Percentiles rank a stretch among this genome's conserved stretches.
Conservation (phyloP, 192 early-diverging fungal genomes). For the Podila epigama region DNA sequence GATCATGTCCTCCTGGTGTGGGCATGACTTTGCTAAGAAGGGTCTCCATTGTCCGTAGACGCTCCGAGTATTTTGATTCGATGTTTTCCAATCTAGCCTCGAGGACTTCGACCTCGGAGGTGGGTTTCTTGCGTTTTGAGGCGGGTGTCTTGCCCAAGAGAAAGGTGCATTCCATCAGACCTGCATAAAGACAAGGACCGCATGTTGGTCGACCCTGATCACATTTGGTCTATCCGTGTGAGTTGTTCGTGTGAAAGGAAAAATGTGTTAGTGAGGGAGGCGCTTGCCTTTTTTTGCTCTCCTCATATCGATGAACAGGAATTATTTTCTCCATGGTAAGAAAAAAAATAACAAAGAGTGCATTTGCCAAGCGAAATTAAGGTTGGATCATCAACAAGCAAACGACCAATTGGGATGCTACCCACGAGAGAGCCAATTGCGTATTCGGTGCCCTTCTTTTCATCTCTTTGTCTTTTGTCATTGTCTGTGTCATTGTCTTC, state of each 20-base stretch:
- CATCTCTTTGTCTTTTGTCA: too few species aligned
- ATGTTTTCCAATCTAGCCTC: conserved; percentile 42
- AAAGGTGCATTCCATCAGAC: conserved; percentile 49
- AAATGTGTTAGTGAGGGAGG: not conserved
- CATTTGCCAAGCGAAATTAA: too few species aligned
- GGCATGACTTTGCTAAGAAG: conserved; percentile 49
- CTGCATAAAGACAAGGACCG: conserved; percentile 45
- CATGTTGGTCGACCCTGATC: conserved; percentile 47
- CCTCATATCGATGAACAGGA: too few species aligned
- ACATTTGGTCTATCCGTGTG: conserved; percentile 36
- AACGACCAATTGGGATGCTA: not conserved
- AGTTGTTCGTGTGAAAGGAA: not conserved
- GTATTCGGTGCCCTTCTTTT: not conserved
- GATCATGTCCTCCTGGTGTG: conserved; percentile 8
- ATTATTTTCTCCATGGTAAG: not conserved
- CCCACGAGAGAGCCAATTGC: too few species aligned
- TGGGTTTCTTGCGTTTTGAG: conserved; percentile 45
- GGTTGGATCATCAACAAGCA: too few species aligned
- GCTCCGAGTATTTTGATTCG: conserved; percentile 39
- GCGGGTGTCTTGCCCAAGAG: conserved; percentile 41
- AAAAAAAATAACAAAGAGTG: not conserved
- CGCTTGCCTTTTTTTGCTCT: not conserved
- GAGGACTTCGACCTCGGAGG: conserved; percentile 40
- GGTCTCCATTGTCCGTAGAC: conserved; percentile 41
- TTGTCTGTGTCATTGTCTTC: too few species aligned